Evolutionary conservation across 148 eudicot species (phyloP).

Genomic region (Spergularia bocconei): DNA sequence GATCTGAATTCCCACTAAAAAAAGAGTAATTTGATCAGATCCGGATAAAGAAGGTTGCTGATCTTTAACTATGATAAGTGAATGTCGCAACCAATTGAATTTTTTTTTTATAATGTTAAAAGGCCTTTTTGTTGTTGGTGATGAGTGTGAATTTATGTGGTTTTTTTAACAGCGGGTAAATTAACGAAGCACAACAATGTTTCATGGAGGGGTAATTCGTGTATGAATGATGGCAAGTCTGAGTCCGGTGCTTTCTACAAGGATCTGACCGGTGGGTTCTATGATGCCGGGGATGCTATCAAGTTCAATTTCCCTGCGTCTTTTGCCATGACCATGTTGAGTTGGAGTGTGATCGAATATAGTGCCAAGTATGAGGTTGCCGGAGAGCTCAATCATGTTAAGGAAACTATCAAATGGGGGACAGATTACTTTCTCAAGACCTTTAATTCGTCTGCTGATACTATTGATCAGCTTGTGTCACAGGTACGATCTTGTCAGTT

Average conservation of each 20-base stretch:
- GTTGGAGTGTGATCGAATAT: slow-evolving; percentile 99
- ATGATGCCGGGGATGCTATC: slow-evolving; percentile 97
- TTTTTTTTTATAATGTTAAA: neutral
- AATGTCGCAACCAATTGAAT: neutral
- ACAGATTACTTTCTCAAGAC: slow-evolving; percentile 92
- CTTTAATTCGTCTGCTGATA: slow-evolving; percentile 80
- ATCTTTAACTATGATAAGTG: neutral
- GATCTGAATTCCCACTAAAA: neutral
- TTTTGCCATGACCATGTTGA: slow-evolving; percentile 94
- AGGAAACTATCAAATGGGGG: slow-evolving; percentile 95
- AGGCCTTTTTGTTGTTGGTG: neutral
- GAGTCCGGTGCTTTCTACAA: slow-evolving; percentile 43
- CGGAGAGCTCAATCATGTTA: slow-evolving; percentile 83
- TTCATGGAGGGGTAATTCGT: slow-evolving; percentile 91
- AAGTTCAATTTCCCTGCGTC: slow-evolving; percentile 86
- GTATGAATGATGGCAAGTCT: slow-evolving; percentile 73
- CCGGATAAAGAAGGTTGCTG: neutral
- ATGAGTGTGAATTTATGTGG: slow-evolving; percentile 10
- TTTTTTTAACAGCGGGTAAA: slow-evolving; percentile 64
- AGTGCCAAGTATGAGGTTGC: slow-evolving; percentile 91
- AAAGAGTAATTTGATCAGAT: neutral
- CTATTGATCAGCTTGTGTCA: slow-evolving; percentile 52
- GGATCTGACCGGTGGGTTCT: slow-evolving; percentile 81
- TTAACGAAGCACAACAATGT: slow-evolving; percentile 90
- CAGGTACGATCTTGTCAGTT: slow-evolving; percentile 46